Base-by-base conservation (phyloP, 2,329 filamentous ascomycete genomes). In the Xylaria sp. region DNA sequence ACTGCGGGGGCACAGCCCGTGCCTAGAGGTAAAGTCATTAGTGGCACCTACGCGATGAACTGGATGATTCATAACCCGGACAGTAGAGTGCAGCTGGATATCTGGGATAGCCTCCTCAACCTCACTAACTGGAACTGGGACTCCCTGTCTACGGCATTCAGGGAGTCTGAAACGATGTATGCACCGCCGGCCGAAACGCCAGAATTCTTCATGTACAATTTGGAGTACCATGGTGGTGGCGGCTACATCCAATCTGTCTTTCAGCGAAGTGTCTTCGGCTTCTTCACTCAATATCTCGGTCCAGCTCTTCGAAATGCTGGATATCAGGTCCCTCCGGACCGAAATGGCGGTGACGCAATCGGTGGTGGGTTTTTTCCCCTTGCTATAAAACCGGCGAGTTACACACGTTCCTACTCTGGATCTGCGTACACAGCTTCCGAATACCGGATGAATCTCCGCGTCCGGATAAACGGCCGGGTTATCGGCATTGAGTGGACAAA, bases 1-100 rank as follows among this genome's bases (percentile, higher is more conserved):
- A 52, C 53, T n/a, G 22, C 38, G 16, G 53, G 53, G 20, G 39
- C 48, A 1, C 53, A 48, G 19, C 45, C 48, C 13, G 53, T 56
- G 11, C 53, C 53, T 20, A 40, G 53, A 39, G 54, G 50, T 20
- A 57, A 50, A 44, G 41, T 37, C 1, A 21, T 50, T 7, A 50
- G 54, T 7, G 50, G 47, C 13, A 57, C 50, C 11, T 57, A 50
- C 26, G 50, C 54, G 24, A 57, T 53, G 54, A 57, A 54, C 29
- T 57, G 46, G 50, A 57, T 57, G 50, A 54, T 57, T 19, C 54
- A 51, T 44, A 57, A 53, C 22, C 47, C 47, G 6, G 42, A 50
- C 29, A 53, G 50, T 21, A 46, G 50, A 16, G 50, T 48, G 17
- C 54, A 53, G 39, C 43, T 57, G 18, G 54, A 57, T 29, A 41